Evolutionary conservation across 257 asterid species (phyloP).

Genomic region (Capsicum pubescens): DNA sequence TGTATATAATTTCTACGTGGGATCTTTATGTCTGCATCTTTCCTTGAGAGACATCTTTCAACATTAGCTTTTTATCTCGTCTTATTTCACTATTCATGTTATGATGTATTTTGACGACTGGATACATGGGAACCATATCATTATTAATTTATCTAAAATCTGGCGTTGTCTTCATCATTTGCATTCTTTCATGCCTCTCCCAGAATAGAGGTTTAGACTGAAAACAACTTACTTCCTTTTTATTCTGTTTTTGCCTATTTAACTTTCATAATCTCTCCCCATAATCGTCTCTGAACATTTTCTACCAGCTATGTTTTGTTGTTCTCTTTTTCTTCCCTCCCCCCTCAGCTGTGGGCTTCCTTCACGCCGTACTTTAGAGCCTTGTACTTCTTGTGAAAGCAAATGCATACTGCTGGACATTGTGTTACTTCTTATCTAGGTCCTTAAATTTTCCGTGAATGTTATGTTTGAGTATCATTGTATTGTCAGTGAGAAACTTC

Average conservation of each 20-base stretch:
- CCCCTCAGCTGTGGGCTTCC: neutral
- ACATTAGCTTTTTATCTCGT: neutral
- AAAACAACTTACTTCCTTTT: neutral
- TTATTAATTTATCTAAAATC: neutral
- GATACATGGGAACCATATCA: neutral
- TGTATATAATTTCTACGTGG: neutral
- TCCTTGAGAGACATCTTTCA: neutral
- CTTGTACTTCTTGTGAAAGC: slow-evolving; percentile 1
- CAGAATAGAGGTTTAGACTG: neutral
- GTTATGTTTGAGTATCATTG: neutral
- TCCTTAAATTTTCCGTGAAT: neutral
- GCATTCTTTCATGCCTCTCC: neutral
- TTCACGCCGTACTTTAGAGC: neutral
- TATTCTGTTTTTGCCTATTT: neutral
- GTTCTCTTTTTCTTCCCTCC: too few relatives aligned
- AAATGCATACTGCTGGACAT: slow-evolving; percentile 12
- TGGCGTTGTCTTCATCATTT: neutral
- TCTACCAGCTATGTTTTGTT: neutral
- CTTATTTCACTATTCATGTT: slow-evolving; percentile 7
- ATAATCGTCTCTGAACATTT: neutral
- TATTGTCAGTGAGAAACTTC: neutral
- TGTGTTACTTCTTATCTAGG: neutral
- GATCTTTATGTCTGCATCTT: neutral
- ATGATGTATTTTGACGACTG: neutral
- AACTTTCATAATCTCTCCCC: neutral